Evolutionary conservation across 164 flowering plant genomes (phyloP), one percentile per base, ranked within the genome.

Genomic region (Echeveria elegans): DNA sequence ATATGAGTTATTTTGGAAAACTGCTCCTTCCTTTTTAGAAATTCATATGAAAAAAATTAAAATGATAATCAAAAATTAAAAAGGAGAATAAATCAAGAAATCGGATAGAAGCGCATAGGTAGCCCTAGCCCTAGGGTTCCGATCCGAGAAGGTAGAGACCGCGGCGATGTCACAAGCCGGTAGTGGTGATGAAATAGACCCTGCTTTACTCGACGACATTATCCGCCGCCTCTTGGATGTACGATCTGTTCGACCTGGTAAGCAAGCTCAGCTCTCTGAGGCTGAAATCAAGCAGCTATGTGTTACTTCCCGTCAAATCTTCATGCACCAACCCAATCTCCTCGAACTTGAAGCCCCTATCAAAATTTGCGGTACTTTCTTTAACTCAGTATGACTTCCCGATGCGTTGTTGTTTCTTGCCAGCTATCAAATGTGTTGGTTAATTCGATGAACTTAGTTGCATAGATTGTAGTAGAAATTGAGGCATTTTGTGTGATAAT

Each of bases 291-390:
- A 77, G 59, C 89, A 82, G 77, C 90, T 86, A 16, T 86, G 95
- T 48, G 14, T 64, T 7, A 64, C 84, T 4, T 74, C 95, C 3
- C 83, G 73, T 69, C 88, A 84, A 67, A 75, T 86, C 58, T 85
- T 88, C 41, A 74, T 85, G 38, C 68, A 73, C 47, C 96, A 88
- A 75, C 92, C 92, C 23, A 87, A 85, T 75, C 85, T 88, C 23
- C 82, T 88, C 10, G 90, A 86, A 76, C 85, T 88, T 26, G 90
- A 85, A 77, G 92, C 92, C 31, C 96, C 96, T 4, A 79, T 88
- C 9, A 86, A 88, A 69, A 87, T 88, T 50, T 88, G 92, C 31
- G 96, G 96, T 88, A 85, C 41, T 26, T 21, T 18, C 19, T 61
- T 31, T n/a, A n/a, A n/a, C n/a, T n/a, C n/a, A n/a, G n/a, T n/a